phyloP scores from a whole-genome alignment of 768 basidiomycete genomes.

The Asterophora parasitica region DNA sequence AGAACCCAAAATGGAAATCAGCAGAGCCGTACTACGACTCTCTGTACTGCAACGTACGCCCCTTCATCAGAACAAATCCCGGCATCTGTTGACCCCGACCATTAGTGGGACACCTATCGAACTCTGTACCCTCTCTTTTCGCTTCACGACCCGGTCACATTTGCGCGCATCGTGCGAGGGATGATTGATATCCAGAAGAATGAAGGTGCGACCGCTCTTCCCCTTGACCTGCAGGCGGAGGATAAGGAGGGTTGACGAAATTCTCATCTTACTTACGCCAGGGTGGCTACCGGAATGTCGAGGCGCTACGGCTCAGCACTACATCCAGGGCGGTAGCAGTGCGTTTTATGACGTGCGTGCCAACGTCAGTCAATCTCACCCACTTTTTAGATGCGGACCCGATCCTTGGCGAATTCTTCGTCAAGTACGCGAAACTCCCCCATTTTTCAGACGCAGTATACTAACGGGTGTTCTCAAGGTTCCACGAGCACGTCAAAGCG shows the following conservation, averaged over 20 bases:
- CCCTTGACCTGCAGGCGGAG: too few relatives aligned
- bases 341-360: constrained; percentile 20
- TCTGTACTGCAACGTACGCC: constrained; percentile 63
- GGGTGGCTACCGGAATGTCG: constrained; percentile 69
- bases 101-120: constrained; percentile 69
- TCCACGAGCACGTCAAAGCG: constrained; percentile 40
- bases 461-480: constrained; percentile 32
- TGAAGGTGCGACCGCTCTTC: constrained; percentile 56
- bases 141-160: constrained; percentile 55
- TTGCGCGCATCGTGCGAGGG: constrained; percentile 55
- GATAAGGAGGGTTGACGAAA: too few relatives aligned
- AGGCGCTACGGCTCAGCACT: constrained; percentile 47
- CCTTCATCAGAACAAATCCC: too few relatives aligned
- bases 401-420: constrained; percentile 60
- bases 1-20: constrained; percentile 62
- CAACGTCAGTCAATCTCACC: background rate
- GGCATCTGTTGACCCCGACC: too few relatives aligned
- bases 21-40: constrained; percentile 65
- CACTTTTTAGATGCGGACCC: constrained; percentile 50
- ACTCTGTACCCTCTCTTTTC: constrained; percentile 61
- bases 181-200: constrained; percentile 66
- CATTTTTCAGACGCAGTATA: background rate
- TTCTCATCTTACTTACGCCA: too few relatives aligned
- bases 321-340: constrained; percentile 61
- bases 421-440: constrained; percentile 37